A percentile compares a stretch with the other conserved stretches of the same genome.
phyloP scores from a whole-genome alignment of 306 rosid species.

The Castanea mollissima region DNA sequence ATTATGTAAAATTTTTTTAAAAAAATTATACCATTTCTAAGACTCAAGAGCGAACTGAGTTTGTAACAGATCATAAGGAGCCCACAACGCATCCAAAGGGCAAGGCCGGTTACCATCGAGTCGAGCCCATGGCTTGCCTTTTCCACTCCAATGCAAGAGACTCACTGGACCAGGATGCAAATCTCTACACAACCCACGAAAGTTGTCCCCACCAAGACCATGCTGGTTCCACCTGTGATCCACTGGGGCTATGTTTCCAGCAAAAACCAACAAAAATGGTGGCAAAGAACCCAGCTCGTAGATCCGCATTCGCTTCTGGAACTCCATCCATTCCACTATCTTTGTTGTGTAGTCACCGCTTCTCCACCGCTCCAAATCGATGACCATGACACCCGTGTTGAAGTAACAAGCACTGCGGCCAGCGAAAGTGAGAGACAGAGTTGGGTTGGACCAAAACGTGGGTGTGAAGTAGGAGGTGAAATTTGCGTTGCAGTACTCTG shows the following conservation, averaged over 20 bases:
- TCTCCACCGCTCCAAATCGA: slow-evolving; percentile 72
- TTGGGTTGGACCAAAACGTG: slow-evolving; percentile 82
- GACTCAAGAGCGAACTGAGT: slow-evolving; percentile 65
- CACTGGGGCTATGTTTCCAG: slow-evolving; percentile 72
- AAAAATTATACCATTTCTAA: slow-evolving; percentile 3
- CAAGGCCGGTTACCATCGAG: slow-evolving; percentile 81
- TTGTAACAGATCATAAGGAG: slow-evolving; percentile 77
- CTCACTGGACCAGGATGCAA: slow-evolving; percentile 93
- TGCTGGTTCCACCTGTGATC: slow-evolving; percentile 97
- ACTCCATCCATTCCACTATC: slow-evolving; percentile 97
- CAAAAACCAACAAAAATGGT: slow-evolving; percentile 83
- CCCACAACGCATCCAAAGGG: slow-evolving; percentile 90
- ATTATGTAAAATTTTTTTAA: neutral
- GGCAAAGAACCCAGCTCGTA: slow-evolving; percentile 91
- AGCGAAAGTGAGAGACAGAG: slow-evolving; percentile 65
- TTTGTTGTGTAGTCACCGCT: slow-evolving; percentile 66
- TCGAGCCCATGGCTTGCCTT: slow-evolving; percentile 95
- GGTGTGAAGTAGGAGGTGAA: slow-evolving; percentile 80
- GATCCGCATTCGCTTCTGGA: slow-evolving; percentile 93
- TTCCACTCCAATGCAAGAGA: slow-evolving; percentile 95
- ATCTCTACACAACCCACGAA: slow-evolving; percentile 72
- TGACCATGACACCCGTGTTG: slow-evolving; percentile 99
- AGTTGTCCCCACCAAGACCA: slow-evolving; percentile 96
- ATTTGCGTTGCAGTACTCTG: slow-evolving; percentile 93
- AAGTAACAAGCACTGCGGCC: slow-evolving; percentile 79